Evolutionary conservation across 805 yeast species (phyloP), one percentile per base, ranked within the genome.

Genomic region (Schizosaccharomyces japonicus): DNA sequence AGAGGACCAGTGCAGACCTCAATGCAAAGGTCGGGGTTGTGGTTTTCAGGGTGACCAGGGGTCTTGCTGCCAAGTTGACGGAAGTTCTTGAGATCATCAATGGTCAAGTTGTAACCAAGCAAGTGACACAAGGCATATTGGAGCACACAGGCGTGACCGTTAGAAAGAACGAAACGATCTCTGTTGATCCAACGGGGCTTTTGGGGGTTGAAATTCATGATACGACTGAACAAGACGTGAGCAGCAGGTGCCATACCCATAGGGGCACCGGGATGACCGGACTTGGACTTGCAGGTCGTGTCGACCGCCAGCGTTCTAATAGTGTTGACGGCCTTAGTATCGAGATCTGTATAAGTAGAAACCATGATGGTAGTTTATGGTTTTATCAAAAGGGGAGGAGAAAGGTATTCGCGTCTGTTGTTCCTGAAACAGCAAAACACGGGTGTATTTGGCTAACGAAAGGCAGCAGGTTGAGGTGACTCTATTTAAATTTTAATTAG

Each of bases 211-310:
- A 81, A 75, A 57, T 67, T 78, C 79, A 85, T 71, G 60, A 73
- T 73, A 63, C 75, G 71, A 57, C 64, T 63, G 75, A 78, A 82
- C 53, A 87, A 63, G 49, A 76, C 78, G 65, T 87, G 95, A 52
- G 95, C 94, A 51, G 85, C 78, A 44, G 95, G 94, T 15, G 98
- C 95, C 66, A 87, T 69, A 53, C 96, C 96, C 74, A 87, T 76
- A 58, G 96, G 96, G 48, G 98, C 96, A 69, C 98, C 98, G 49
- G 98, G 98, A 69, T 87, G 98, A 55, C 98, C 98, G 51, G 94
- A 79, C 67, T 87, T 80, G 58, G 95, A 87, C 66, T 75, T 72
- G 51, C 78, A 70, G 52, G 82, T 92, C 54, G 80, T 76, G 63
- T 87, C 98, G 48, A 80, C 81, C 31, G 96, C 76, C 57, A 87